Evolutionary conservation across 768 basidiomycete species (phyloP), one percentile per base, ranked within the genome.

Genomic region (Leucogyrophana mollusca): DNA sequence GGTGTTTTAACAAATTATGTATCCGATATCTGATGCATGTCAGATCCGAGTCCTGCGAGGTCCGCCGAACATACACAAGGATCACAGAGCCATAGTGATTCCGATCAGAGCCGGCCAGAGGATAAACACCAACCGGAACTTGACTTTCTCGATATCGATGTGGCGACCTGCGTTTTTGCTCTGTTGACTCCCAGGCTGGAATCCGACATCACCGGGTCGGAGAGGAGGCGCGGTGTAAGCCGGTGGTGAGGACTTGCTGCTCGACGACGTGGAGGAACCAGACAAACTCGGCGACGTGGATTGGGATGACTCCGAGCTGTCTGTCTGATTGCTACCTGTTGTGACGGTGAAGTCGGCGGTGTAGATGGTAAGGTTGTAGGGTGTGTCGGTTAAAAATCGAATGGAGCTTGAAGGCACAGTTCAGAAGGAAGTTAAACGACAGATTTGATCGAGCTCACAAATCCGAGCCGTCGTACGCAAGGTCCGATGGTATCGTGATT

Each of bases 71-170:
- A n/a, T n/a, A n/a, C n/a, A n/a, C n/a, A n/a, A n/a, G n/a, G n/a
- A 16, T 60, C 50, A 82, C 39, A 80, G 54, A 4, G 79, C 78
- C 74, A 83, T 73, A 27, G 75, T 72, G 36, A 81, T 61, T 2
- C 80, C 82, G 44, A 82, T 66, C 42, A 83, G 56, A 6, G 77
- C 71, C 25, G 80, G 79, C 77, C 80, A 82, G 18, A 77, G 60
- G 49, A 82, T 66, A 45, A 77, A 79, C 49, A 77, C 67, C 38
- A 79, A 49, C 9, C 71, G 60, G 56, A 79, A 77, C 52, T 71
- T 74, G 49, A 70, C 56, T 53, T 60, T 63, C 42, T 69, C 71
- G 16, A 66, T 48, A 41, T 69, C 59, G 17, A 67, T 35, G 6
- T 61, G 56, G 16, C 54, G 49, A 3, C 55, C 56, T 23, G 58